Evolutionary conservation across 495 filamentous ascomycete species (phyloP).

Genomic region (Oidiodendron maius): DNA sequence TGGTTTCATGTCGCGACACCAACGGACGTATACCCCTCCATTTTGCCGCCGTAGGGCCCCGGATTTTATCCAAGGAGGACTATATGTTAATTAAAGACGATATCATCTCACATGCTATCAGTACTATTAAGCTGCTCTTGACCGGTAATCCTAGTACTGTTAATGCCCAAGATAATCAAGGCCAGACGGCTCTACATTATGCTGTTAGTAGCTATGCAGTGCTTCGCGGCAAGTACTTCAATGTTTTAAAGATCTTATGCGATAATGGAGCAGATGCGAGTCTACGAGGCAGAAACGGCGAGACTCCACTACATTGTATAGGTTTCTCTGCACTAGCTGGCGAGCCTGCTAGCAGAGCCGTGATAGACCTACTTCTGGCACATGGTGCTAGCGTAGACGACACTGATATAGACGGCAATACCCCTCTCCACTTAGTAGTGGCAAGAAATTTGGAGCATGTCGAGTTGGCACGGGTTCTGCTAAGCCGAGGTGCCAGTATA

Average conservation of each 20-base stretch:
- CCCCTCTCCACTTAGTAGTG: background rate
- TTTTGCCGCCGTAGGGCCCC: background rate
- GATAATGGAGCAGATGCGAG: slow-evolving; percentile 1
- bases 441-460: slow-evolving; percentile 2
- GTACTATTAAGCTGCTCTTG: slow-evolving; percentile 4
- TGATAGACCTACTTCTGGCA: background rate
- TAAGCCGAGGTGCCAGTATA: background rate
- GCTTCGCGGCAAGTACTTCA: background rate
- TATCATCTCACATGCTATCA: slow-evolving; percentile 1
- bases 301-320: background rate
- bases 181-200: background rate
- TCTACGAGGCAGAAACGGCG: slow-evolving; percentile 1
- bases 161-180: background rate
- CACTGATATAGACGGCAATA: slow-evolving; percentile 1
- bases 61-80: slow-evolving; percentile 2
- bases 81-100: background rate
- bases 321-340: background rate
- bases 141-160: slow-evolving; percentile 4
- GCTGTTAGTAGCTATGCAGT: background rate
- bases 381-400: slow-evolving; percentile 2
- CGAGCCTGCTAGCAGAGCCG: background rate
- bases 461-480: background rate
- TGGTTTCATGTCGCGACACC: slow-evolving; percentile 1
- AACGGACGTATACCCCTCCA: background rate
- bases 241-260: background rate